These are phyloP conservation scores for Phlebiopsis gigantea DNA, from an alignment of 768 basidiomycete genomes.

Conservation along the genomic window DNA sequence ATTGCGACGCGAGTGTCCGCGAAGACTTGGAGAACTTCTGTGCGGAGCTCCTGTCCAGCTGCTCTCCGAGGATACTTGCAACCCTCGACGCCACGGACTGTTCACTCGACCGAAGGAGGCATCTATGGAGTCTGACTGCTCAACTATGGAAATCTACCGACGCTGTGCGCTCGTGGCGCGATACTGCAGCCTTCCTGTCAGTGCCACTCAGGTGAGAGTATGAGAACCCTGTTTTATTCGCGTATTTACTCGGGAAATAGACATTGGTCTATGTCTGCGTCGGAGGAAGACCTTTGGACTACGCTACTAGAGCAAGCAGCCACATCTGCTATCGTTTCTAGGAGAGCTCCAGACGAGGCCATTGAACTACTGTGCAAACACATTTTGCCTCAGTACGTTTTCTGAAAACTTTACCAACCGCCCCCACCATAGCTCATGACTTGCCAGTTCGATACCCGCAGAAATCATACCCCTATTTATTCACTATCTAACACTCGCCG, in stretches of 20 bases:
- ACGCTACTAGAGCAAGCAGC: not conserved
- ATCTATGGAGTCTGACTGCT: not conserved
- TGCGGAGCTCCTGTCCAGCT: not conserved
- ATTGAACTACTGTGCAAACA: not conserved
- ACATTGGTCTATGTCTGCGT: not conserved
- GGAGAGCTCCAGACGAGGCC: not conserved
- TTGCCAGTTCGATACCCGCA: slow-evolving; percentile 1
- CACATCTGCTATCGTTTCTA: not conserved
- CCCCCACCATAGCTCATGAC: not conserved
- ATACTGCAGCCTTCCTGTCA: not conserved
- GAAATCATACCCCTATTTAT: slow-evolving; percentile 4
- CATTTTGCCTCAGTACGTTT: not conserved
- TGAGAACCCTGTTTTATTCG: not conserved
- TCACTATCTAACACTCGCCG: not conserved
- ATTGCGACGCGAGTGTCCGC: not conserved
- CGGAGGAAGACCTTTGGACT: not conserved
- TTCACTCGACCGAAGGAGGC: not conserved
- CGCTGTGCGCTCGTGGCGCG: not conserved
- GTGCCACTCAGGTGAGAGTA: too few species aligned
- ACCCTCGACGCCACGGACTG: not conserved
- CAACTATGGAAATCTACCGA: not conserved
- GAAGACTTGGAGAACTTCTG: not conserved
- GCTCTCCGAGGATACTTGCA: not conserved
- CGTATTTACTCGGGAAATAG: not conserved
- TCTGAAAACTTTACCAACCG: not conserved